Evolutionary conservation across 768 basidiomycete species (phyloP).

Genomic region (Russula dissimulans): DNA sequence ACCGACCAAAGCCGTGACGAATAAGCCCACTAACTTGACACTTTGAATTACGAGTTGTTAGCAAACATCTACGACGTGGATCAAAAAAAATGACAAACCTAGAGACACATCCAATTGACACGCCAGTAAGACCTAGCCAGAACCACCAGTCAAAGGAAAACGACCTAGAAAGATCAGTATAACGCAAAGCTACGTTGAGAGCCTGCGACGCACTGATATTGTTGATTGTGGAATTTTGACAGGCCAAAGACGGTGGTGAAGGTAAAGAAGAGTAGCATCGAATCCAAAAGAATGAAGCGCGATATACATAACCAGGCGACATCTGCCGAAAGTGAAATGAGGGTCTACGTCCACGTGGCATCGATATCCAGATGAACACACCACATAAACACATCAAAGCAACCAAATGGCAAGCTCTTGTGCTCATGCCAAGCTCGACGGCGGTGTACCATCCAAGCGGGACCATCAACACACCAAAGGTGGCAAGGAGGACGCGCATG

Average conservation of each 20-base stretch:
- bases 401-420: conserved; percentile 83
- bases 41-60: conserved; percentile 32
- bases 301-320: conserved; percentile 96
- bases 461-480: conserved; percentile 91
- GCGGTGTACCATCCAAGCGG: conserved; percentile 97
- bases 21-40: conserved; percentile 93
- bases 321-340: conserved; percentile 40
- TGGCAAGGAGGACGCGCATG: conserved; percentile 92
- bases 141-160: conserved; percentile 98
- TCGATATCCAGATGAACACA: conserved; percentile 28
- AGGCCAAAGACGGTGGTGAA: conserved; percentile 93
- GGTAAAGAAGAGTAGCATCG: conserved; percentile 99
- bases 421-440: conserved; percentile 86
- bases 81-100: conserved; percentile 40
- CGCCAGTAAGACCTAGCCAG: conserved; percentile 89
- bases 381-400: conserved; percentile 91
- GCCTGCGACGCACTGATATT: conserved; percentile 62
- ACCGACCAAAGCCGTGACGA: conserved; percentile 90
- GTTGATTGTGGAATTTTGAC: conserved; percentile 95
- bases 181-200: not conserved
- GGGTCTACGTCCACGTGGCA: not conserved
- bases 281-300: conserved; percentile 93
- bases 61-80: not conserved
- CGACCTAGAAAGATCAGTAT: conserved; percentile 40
- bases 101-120: conserved; percentile 91